Conservation (phyloP, 2,329 filamentous ascomycete species). For the Helotiales sp. region DNA sequence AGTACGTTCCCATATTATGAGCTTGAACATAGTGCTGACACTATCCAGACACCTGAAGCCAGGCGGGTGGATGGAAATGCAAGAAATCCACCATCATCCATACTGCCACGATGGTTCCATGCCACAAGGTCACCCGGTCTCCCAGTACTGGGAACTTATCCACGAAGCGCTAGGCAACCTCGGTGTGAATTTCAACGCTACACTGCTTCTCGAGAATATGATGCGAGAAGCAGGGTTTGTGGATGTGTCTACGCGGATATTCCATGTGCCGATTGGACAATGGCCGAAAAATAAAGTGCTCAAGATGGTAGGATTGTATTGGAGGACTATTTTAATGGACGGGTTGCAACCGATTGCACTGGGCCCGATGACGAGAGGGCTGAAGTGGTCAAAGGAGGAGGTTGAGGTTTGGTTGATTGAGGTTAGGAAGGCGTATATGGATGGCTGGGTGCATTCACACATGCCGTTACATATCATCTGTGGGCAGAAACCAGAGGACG, state of each 20-base stretch:
- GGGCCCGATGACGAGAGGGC: constrained; percentile 55
- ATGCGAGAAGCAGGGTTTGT: constrained; percentile 57
- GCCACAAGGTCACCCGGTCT: constrained; percentile 48
- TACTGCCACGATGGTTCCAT: constrained; percentile 50
- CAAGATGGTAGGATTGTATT: constrained; percentile 58
- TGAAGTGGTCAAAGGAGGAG: constrained; percentile 54
- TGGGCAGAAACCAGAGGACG: constrained; percentile 53
- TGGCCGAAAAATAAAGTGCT: constrained; percentile 51
- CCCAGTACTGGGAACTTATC: constrained; percentile 54
- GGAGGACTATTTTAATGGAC: constrained; percentile 55
- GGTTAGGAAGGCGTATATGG: constrained; percentile 54
- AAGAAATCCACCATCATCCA: constrained; percentile 58
- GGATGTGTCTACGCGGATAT: constrained; percentile 50
- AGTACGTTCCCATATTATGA: constrained; percentile 45
- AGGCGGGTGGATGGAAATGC: constrained; percentile 60
- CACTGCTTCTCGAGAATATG: constrained; percentile 49
- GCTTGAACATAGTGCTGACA: constrained; percentile 16
- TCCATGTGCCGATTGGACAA: constrained; percentile 53
- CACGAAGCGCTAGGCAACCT: constrained; percentile 50
- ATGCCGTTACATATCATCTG: constrained; percentile 62
- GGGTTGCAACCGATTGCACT: constrained; percentile 57
- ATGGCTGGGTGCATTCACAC: constrained; percentile 50
- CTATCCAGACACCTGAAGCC: constrained; percentile 54
- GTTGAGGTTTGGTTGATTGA: constrained; percentile 55
- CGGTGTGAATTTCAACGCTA: constrained; percentile 54